Percentiles rank a stretch among this genome's conserved stretches.
phyloP scores from a whole-genome alignment of 2,329 filamentous ascomycete genomes.

The Chalara sp. region DNA sequence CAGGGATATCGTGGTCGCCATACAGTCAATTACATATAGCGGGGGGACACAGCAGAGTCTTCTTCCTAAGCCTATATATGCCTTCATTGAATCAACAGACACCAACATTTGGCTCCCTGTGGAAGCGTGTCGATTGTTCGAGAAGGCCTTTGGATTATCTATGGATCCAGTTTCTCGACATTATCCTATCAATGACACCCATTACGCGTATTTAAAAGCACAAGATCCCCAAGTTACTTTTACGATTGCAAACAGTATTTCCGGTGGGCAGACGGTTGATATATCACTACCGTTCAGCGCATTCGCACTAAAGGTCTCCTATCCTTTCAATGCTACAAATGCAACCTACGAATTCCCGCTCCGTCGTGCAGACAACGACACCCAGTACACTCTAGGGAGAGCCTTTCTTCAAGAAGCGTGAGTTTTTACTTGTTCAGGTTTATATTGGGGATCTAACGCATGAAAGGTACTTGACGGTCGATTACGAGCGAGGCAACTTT shows the following conservation, averaged over 20 bases:
- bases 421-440: background rate
- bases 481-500: constrained; percentile 24
- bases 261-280: constrained; percentile 20
- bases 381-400: constrained; percentile 31
- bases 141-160: constrained; percentile 53
- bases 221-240: constrained; percentile 25
- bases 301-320: constrained; percentile 17
- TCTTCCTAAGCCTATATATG: constrained; percentile 26
- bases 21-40: constrained; percentile 34
- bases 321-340: constrained; percentile 22
- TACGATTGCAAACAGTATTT: constrained; percentile 11
- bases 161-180: constrained; percentile 56
- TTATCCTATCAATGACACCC: constrained; percentile 52
- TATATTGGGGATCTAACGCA: background rate
- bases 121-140: constrained; percentile 55
- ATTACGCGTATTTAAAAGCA: constrained; percentile 17
- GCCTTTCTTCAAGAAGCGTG: constrained; percentile 33
- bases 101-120: constrained; percentile 57
- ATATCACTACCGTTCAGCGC: constrained; percentile 21
- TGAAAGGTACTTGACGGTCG: constrained; percentile 19
- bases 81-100: constrained; percentile 52
- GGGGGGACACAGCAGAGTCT: constrained; percentile 24
- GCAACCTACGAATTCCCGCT: constrained; percentile 40
- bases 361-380: constrained; percentile 24
- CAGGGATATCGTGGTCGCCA: constrained; percentile 32